Base-by-base conservation (phyloP, 2,329 filamentous ascomycete genomes). In the Sphaerostilbella broomeana region DNA sequence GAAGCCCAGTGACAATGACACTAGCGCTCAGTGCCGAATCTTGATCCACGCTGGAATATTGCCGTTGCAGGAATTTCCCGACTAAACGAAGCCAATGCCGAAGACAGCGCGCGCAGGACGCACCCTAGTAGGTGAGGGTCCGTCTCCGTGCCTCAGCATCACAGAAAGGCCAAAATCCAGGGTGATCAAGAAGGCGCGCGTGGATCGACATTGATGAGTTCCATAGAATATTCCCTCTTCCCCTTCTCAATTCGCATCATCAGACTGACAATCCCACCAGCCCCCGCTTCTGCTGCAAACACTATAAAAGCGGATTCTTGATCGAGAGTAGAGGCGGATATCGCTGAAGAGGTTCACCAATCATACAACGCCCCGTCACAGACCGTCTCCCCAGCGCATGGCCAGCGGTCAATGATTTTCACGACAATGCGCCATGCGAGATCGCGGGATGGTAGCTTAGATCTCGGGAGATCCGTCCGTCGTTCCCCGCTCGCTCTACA, bases 321-420 rank as follows among this genome's bases (percentile, higher is more conserved):
- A 25, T 8, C 37, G 13, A 13, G 29, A 24, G 19, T 27, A 22
- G 26, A 30, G 17, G 37, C 37, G 22, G 18, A 18, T 27, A 16
- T 13, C n/a, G 12, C 37, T 26, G 17, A 9, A 18, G 15, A 12
- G 11, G 15, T 18, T 35, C 25, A 24, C 40, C 40, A 42, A 42
- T 42, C 40, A 42, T 29, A 7, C 35, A 19, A 38, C 40, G 40
- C 40, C 40, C 40, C 40, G 40, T 42, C 40, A 42, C 22, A 29
- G 19, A 9, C 7, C 26, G 15, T 19, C 35, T 16, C 17, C 25
- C 17, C 25, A 12, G 18, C 25, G 27, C 32, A 35, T 10, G 35
- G 15, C 22, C 35, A 29, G 35, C 35, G 38, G 33, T 41, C 38
- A 33, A 28, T 17, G 11, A 18, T 20, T 26, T 18, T 9, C 12